Conservation (phyloP, 1,139 yeast genomes). For the Arxiozyma heterogenica region DNA sequence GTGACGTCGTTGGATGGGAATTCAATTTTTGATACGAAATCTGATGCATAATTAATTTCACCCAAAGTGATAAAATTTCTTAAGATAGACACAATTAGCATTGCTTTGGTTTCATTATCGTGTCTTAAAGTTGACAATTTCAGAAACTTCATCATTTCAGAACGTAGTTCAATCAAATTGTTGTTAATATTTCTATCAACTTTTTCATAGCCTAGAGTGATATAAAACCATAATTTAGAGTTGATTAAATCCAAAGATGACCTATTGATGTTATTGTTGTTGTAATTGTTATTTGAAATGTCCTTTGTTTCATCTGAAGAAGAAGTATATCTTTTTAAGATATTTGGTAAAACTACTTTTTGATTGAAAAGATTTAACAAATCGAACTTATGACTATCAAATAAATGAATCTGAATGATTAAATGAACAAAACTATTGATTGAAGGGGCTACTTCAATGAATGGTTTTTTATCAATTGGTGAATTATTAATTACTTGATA, state of each 20-base stretch:
- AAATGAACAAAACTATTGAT: conserved; percentile 73
- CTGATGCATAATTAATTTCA: conserved; percentile 80
- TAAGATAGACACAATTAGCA: conserved; percentile 70
- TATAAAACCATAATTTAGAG: conserved; percentile 91
- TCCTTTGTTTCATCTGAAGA: neutral
- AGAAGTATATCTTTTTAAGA: conserved; percentile 43
- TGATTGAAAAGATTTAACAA: conserved; percentile 45
- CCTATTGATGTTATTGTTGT: conserved; percentile 38
- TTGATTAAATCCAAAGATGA: conserved; percentile 79
- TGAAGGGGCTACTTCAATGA: conserved; percentile 53
- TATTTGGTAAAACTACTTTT: conserved; percentile 40
- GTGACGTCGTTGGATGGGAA: conserved; percentile 65
- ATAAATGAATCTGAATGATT: conserved; percentile 63
- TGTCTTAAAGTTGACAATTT: conserved; percentile 89
- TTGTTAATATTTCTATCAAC: neutral
- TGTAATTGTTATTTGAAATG: neutral
- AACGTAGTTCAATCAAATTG: conserved; percentile 53
- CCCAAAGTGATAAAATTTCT: conserved; percentile 72
- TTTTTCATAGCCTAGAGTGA: conserved; percentile 67
- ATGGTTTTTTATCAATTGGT: neutral
- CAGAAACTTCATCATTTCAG: conserved; percentile 61
- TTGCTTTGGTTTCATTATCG: conserved; percentile 85
- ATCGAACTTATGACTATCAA: conserved; percentile 49
- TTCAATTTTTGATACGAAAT: conserved; percentile 78
- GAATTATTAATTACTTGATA: conserved; percentile 16